A percentile compares a stretch with the other conserved stretches of the same genome.
Evolutionary conservation across 208 protist species (phyloP).

Genomic region (Trypanosomatidae sp.): DNA sequence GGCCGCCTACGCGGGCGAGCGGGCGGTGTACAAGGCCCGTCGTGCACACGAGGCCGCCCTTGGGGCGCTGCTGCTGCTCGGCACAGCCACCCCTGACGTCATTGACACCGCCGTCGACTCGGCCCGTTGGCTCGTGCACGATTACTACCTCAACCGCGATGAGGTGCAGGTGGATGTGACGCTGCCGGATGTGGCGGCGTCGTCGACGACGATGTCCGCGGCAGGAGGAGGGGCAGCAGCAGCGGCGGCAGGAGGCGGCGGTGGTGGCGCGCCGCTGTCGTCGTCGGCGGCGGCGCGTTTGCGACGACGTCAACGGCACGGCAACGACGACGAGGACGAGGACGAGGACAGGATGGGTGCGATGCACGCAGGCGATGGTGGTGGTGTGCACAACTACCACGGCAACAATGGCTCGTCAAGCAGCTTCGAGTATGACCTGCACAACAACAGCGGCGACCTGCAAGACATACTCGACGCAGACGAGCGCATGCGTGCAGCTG

Average conservation of each 20-base stretch:
- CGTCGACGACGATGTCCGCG: not conserved
- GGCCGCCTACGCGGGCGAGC: conserved; percentile 31
- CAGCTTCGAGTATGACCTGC: conserved; percentile 22
- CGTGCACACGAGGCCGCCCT: conserved; percentile 48
- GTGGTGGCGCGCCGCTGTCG: not conserved
- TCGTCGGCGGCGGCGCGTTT: too few relatives aligned
- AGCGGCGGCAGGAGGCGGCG: conserved; percentile 7
- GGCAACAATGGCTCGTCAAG: not conserved
- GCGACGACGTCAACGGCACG: too few relatives aligned
- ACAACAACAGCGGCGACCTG: conserved; percentile 59
- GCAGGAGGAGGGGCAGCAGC: conserved; percentile 3
- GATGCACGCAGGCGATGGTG: not conserved
- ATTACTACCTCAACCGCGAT: conserved; percentile 70
- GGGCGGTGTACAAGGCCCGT: conserved; percentile 42
- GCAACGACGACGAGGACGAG: not conserved
- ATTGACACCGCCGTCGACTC: conserved; percentile 36
- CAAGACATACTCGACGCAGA: conserved; percentile 36
- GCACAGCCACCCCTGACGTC: conserved; percentile 9
- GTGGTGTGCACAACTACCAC: not conserved
- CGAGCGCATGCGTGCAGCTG: conserved; percentile 18
- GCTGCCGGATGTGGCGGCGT: conserved; percentile 4
- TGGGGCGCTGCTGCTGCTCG: conserved; percentile 8
- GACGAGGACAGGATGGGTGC: too few relatives aligned
- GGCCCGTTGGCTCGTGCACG: conserved; percentile 72
- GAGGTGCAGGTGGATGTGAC: conserved; percentile 26